Evolutionary conservation across 73 alveolate genomes (phyloP).

Genomic region (Breviolum minutum): DNA sequence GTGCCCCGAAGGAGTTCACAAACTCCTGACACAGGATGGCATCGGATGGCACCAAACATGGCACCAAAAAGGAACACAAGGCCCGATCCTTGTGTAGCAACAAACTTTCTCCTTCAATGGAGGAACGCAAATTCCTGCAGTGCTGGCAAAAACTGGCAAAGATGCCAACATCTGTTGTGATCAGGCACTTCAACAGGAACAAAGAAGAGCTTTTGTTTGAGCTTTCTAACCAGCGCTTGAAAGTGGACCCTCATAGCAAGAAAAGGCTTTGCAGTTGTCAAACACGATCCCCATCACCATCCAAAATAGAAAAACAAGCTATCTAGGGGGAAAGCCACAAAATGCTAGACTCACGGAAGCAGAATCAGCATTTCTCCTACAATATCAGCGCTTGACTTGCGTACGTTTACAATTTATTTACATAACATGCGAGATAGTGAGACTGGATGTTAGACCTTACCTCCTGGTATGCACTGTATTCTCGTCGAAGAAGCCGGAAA

Average conservation of each 20-base stretch:
- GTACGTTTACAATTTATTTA: no score
- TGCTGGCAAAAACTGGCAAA: background rate
- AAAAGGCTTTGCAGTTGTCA: background rate
- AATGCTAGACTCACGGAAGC: no score
- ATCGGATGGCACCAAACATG: no score
- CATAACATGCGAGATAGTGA: background rate
- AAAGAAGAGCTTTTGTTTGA: no score
- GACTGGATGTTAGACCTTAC: background rate
- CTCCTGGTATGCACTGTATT: slow-evolving; percentile 81
- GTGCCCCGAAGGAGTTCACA: slow-evolving; percentile 82
- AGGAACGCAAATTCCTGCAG: slow-evolving; percentile 75
- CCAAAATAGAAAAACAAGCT: no score
- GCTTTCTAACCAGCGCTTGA: no score
- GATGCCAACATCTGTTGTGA: background rate
- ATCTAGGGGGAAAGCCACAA: no score
- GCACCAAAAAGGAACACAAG: background rate
- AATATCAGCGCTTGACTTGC: no score
- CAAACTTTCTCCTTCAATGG: slow-evolving; percentile 83
- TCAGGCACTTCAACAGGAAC: no score
- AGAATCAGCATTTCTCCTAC: no score
- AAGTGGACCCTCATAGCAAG: no score
- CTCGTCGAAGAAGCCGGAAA: slow-evolving; percentile 83
- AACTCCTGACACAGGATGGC: slow-evolving; percentile 34
- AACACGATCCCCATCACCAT: no score
- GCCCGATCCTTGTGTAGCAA: slow-evolving; percentile 49